Evolutionary conservation across 768 basidiomycete species (phyloP).

Genomic region (Suillus variegatus): DNA sequence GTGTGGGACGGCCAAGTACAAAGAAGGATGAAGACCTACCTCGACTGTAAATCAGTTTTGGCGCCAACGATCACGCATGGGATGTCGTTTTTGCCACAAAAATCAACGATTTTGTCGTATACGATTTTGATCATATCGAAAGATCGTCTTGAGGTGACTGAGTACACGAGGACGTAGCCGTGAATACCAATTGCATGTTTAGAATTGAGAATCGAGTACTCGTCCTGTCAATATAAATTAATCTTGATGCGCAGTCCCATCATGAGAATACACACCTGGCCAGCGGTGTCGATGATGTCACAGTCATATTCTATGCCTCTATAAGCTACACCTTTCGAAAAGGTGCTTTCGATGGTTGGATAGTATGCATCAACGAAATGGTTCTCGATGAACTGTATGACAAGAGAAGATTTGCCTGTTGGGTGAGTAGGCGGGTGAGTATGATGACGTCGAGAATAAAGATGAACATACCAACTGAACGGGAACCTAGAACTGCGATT

Average conservation of each 20-base stretch:
- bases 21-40: constrained; percentile 48
- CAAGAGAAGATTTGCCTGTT: constrained; percentile 91
- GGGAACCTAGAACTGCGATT: constrained; percentile 85
- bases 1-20: constrained; percentile 14
- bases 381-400: constrained; percentile 91
- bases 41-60: constrained; percentile 79
- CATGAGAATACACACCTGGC: constrained; percentile 63
- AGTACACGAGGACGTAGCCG: constrained; percentile 96
- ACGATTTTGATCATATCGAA: constrained; percentile 95
- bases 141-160: constrained; percentile 83
- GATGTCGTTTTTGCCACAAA: constrained; percentile 79
- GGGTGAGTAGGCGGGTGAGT: constrained; percentile 16
- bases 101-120: constrained; percentile 91
- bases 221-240: constrained; percentile 59
- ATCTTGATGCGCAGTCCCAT: not conserved
- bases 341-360: constrained; percentile 92
- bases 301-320: constrained; percentile 93
- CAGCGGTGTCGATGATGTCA: constrained; percentile 97
- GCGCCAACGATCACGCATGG: constrained; percentile 95
- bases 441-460: constrained; percentile 16
- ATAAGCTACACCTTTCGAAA: constrained; percentile 81
- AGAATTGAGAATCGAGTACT: constrained; percentile 90
- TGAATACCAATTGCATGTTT: constrained; percentile 97
- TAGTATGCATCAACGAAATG: constrained; percentile 92
- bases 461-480: constrained; percentile 75